These are phyloP conservation scores for Hypoxylon sp. DNA, from an alignment of 2,329 filamentous ascomycete species.

Conservation along the genomic window DNA sequence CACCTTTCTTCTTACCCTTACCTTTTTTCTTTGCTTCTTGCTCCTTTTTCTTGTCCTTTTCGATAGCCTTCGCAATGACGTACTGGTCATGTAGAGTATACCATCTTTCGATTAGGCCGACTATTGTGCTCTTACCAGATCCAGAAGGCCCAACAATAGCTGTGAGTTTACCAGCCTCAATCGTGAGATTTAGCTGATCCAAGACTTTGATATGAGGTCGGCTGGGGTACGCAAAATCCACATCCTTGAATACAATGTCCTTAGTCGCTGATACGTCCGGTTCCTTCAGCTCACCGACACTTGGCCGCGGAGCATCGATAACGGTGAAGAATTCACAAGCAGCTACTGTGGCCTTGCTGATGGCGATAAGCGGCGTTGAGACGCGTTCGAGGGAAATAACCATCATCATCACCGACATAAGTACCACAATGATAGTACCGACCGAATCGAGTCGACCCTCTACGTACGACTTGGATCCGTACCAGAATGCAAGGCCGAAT, in stretches of 20 bases:
- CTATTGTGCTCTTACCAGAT: constrained; percentile 81
- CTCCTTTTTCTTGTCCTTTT: constrained; percentile 62
- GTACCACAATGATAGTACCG: constrained; percentile 69
- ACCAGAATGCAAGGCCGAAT: constrained; percentile 75
- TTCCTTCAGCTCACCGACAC: constrained; percentile 59
- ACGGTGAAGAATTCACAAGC: constrained; percentile 71
- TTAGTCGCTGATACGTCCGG: constrained; percentile 65
- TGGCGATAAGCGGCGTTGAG: constrained; percentile 71
- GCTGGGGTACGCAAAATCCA: constrained; percentile 81
- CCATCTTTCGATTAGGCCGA: constrained; percentile 79
- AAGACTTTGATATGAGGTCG: constrained; percentile 75
- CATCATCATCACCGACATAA: constrained; percentile 72
- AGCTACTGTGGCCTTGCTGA: constrained; percentile 70
- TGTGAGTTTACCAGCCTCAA: constrained; percentile 76
- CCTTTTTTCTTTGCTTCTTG: constrained; percentile 58
- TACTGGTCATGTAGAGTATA: constrained; percentile 73
- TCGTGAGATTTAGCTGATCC: constrained; percentile 69
- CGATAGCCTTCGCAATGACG: constrained; percentile 65
- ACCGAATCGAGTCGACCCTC: constrained; percentile 64
- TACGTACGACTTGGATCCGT: constrained; percentile 66
- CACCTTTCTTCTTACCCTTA: constrained; percentile 51
- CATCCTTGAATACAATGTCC: constrained; percentile 73
- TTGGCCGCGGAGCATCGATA: constrained; percentile 64
- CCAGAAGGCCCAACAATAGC: constrained; percentile 82
- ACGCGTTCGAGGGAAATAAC: constrained; percentile 70